These are phyloP conservation scores for Porphyra umbilicalis DNA, from an alignment of 31 red algal genomes.

Conservation along the genomic window DNA sequence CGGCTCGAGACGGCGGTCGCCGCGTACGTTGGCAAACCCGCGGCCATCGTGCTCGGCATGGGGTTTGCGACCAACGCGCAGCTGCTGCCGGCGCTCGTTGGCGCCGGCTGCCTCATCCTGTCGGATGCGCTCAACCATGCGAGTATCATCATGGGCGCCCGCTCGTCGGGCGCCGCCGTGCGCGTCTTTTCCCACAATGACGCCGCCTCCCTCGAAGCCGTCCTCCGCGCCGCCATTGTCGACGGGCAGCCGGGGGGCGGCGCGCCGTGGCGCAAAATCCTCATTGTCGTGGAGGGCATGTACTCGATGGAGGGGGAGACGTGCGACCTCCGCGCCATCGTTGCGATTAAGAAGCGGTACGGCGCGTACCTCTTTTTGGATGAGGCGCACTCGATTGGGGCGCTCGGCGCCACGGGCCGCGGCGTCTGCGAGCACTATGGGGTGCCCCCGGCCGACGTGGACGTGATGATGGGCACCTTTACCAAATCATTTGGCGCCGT, in stretches of 20 bases:
- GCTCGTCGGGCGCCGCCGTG: conserved; percentile 80
- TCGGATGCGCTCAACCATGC: conserved; percentile 95
- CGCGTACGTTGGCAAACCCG: conserved; percentile 75
- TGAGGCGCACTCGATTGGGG: conserved; percentile 97
- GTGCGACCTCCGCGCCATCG: conserved; percentile 63
- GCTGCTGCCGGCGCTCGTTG: conserved; percentile 79
- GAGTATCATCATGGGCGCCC: conserved; percentile 88
- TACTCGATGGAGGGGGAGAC: conserved; percentile 99
- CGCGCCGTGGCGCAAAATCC: conserved; percentile 77
- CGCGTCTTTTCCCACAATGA: conserved; percentile 88
- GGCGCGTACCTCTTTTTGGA: conserved; percentile 91
- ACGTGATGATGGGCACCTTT: conserved; percentile 99
- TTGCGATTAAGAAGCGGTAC: conserved; percentile 88
- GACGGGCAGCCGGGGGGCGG: conserved; percentile 53
- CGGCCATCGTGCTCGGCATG: conserved; percentile 87
- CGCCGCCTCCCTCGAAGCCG: conserved; percentile 38
- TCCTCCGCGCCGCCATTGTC: conserved; percentile 63
- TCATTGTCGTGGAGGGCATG: conserved; percentile 95
- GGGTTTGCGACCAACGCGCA: conserved; percentile 93
- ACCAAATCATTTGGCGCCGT: conserved; percentile 96
- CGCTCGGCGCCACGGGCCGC: conserved; percentile 77
- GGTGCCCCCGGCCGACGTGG: conserved; percentile 69
- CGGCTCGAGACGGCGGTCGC: conserved; percentile 70
- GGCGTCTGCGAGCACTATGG: conserved; percentile 85
- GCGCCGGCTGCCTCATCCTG: conserved; percentile 69